Base-by-base conservation (phyloP, 2,329 filamentous ascomycete species). In the Shiraia sp. region DNA sequence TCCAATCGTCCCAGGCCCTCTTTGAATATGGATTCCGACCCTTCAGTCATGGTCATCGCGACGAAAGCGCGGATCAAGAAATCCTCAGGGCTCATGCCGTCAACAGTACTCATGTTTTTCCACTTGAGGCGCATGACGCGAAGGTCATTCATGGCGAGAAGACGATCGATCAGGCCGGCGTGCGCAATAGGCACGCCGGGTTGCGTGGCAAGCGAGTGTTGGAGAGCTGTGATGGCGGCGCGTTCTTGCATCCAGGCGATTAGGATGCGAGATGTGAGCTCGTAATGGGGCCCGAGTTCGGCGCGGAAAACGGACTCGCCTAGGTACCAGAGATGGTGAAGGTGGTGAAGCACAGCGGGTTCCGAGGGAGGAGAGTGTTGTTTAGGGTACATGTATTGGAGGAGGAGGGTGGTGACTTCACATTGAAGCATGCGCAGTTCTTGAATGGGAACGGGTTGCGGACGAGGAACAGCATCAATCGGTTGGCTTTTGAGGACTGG, bases 101-200 rank as follows among this genome's bases (percentile, higher is more conserved):
- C 61, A 5, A 61, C 47, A 2, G 51, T 53, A 30, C 61, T 65
- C 63, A 68, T 66, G 13, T 63, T 62, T 48, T 66, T 68, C 65
- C 65, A 68, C 44, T 65, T 67, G 19, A 67, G 39, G 10, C 62
- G 44, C 55, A 67, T 61, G 6, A 62, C 53, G 14, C 65, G 51
- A 7, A 68, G 49, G 28, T 68, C 65, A 32, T 68, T 68, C 55
- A 68, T 62, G 0, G 63, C 63, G 1, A 68, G 43, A 1, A 68
- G 47, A 1, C 63, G 58, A 24, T 66, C 65, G 12, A 63, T 55
- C 10, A 66, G 53, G 16, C 58, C 63, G 2, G 56, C 35, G 14
- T 55, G 51, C 2, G 40, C 48, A 12, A 32, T 10, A 10, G 38
- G 31, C 7, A 63, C 47, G 8, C 61, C 60, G 4, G 65, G 61